Evolutionary conservation across 78 protist species (phyloP).

Genomic region (Chrysochromulina parva): DNA sequence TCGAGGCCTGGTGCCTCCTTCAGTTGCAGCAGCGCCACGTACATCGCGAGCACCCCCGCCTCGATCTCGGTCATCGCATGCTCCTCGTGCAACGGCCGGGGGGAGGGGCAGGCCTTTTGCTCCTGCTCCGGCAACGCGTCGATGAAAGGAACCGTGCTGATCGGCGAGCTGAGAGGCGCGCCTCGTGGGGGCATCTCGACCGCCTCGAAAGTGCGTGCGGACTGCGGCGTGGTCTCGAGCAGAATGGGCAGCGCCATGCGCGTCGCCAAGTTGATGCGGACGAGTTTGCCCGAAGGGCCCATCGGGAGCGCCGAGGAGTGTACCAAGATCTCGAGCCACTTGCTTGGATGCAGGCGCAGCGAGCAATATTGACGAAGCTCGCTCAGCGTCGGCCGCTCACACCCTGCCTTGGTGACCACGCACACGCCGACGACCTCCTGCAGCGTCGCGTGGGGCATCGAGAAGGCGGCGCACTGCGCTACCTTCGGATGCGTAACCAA

Average conservation of each 20-base stretch:
- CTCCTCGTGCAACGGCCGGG: not conserved
- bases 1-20: not conserved
- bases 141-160: not conserved
- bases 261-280: not conserved
- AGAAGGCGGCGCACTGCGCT: not conserved
- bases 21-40: too few species aligned
- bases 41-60: not conserved
- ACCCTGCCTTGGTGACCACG: not conserved
- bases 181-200: not conserved
- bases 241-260: not conserved
- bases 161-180: not conserved
- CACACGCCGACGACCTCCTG: not conserved
- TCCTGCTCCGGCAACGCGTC: not conserved
- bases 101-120: not conserved
- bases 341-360: not conserved
- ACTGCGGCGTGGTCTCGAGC: not conserved
- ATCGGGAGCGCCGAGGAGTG: not conserved
- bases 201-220: not conserved
- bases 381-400: not conserved
- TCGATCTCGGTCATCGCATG: not conserved
- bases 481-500: not conserved
- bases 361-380: not conserved
- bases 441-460: conserved; percentile 1
- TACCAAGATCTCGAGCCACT: not conserved
- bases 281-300: not conserved